A percentile compares a stretch with the other conserved stretches of the same genome.
Evolutionary conservation across 139 green algal species (phyloP).

Genomic region (Chlorokybus atmophyticus): DNA sequence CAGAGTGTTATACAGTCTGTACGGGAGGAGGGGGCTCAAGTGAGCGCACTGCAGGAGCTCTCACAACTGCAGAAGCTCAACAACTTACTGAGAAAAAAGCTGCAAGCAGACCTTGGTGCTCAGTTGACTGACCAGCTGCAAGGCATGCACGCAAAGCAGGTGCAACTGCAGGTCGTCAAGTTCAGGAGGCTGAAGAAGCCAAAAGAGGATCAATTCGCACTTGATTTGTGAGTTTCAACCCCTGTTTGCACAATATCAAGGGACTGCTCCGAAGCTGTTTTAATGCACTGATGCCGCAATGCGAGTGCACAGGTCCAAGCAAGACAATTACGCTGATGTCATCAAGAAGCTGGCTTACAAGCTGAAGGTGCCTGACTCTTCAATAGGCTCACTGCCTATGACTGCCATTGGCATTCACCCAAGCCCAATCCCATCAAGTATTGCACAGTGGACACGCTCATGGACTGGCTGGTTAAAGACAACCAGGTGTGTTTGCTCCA

Average conservation of each 20-base stretch:
- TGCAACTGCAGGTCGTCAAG: constrained; percentile 41
- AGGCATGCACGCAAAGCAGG: no score
- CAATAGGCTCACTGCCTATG: constrained; percentile 63
- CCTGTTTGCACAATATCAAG: not conserved
- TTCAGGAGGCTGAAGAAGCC: constrained; percentile 48
- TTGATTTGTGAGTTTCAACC: constrained; percentile 59
- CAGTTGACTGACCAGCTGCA: no score
- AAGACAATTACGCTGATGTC: constrained; percentile 69
- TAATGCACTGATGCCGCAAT: no score
- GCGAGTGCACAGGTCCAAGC: constrained; percentile 34
- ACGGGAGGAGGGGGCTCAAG: no score
- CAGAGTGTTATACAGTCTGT: no score
- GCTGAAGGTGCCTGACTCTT: constrained; percentile 36
- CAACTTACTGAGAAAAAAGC: no score
- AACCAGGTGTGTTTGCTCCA: constrained; percentile 21
- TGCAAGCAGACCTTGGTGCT: no score
- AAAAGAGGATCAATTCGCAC: constrained; percentile 45
- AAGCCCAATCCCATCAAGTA: constrained; percentile 46
- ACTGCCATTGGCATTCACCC: constrained; percentile 48
- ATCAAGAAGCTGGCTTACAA: constrained; percentile 36
- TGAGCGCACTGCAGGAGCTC: no score
- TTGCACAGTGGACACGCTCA: constrained; percentile 30
- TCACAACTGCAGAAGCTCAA: no score
- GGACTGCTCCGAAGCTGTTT: no score
- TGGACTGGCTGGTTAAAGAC: constrained; percentile 48